Conservation (phyloP, 768 basidiomycete genomes). For the Dentipellis fragilis region DNA sequence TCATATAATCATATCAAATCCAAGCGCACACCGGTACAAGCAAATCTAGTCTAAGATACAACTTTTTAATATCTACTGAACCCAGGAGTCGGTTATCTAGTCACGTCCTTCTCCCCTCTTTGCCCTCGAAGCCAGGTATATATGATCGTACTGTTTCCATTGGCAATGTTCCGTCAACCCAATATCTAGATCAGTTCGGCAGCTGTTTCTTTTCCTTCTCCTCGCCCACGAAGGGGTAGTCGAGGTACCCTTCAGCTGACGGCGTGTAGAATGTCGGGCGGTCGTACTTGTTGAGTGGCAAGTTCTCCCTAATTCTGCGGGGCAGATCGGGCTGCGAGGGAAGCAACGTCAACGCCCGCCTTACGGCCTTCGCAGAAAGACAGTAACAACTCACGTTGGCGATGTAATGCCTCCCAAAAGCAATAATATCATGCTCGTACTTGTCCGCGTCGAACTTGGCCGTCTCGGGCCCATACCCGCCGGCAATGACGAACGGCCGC, state of each 20-base stretch:
- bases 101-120: no score
- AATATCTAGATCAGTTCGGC: no score
- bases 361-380: neutral
- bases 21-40: no score
- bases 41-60: no score
- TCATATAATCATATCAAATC: no score
- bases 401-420: slow-evolving; percentile 18
- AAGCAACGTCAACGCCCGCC: neutral
- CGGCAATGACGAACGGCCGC: slow-evolving; percentile 10
- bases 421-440: slow-evolving; percentile 13
- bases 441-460: slow-evolving; percentile 12
- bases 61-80: no score
- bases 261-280: slow-evolving; percentile 1
- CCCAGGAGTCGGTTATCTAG: no score
- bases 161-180: no score
- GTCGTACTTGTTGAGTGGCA: slow-evolving; percentile 1
- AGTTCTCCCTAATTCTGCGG: slow-evolving; percentile 2
- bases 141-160: no score
- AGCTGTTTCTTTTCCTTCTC: no score
- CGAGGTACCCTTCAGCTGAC: slow-evolving; percentile 3
- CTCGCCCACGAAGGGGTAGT: slow-evolving; percentile 5
- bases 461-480: slow-evolving; percentile 12
- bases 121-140: no score
- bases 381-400: slow-evolving; percentile 19
- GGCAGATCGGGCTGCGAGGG: slow-evolving; percentile 9